These are phyloP conservation scores for Colletotrichum melonis DNA, from an alignment of 2,329 filamentous ascomycete genomes.

Conservation along the genomic window DNA sequence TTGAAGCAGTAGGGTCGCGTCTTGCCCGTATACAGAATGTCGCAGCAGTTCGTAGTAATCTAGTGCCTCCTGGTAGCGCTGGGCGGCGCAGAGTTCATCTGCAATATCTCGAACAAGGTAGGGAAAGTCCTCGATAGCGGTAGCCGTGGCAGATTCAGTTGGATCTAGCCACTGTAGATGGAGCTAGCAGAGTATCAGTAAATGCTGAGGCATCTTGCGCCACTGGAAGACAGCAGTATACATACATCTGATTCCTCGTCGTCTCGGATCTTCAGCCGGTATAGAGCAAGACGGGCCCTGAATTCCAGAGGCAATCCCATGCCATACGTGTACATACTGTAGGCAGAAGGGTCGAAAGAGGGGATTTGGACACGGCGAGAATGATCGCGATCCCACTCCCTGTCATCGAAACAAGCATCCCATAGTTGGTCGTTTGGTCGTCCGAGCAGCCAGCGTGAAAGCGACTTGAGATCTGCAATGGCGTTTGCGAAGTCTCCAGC, in stretches of 20 bases:
- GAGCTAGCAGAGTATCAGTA: conserved; percentile 51
- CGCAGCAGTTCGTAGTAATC: conserved; percentile 68
- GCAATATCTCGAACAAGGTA: conserved; percentile 82
- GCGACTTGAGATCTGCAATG: conserved; percentile 74
- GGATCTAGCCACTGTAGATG: conserved; percentile 80
- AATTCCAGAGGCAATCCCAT: conserved; percentile 82
- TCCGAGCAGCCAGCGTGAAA: conserved; percentile 86
- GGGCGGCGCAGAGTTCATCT: conserved; percentile 56
- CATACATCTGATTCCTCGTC: conserved; percentile 80
- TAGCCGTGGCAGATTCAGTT: conserved; percentile 33
- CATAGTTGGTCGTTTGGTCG: conserved; percentile 80
- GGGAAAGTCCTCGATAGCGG: conserved; percentile 65
- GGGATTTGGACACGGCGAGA: conserved; percentile 72
- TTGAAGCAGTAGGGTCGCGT: conserved; percentile 64
- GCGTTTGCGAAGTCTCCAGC: conserved; percentile 73
- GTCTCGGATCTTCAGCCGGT: conserved; percentile 78
- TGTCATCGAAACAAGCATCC: conserved; percentile 78
- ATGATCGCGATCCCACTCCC: conserved; percentile 87
- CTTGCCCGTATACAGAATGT: conserved; percentile 58
- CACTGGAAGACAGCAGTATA: conserved; percentile 28
- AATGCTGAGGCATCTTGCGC: conserved; percentile 14
- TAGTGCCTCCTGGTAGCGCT: conserved; percentile 55
- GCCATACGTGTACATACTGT: conserved; percentile 73
- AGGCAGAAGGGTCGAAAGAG: conserved; percentile 67
- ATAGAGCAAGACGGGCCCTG: conserved; percentile 84